Evolutionary conservation across 129 eudicot genomes (phyloP).

Genomic region (Smallanthus sonchifolius): DNA sequence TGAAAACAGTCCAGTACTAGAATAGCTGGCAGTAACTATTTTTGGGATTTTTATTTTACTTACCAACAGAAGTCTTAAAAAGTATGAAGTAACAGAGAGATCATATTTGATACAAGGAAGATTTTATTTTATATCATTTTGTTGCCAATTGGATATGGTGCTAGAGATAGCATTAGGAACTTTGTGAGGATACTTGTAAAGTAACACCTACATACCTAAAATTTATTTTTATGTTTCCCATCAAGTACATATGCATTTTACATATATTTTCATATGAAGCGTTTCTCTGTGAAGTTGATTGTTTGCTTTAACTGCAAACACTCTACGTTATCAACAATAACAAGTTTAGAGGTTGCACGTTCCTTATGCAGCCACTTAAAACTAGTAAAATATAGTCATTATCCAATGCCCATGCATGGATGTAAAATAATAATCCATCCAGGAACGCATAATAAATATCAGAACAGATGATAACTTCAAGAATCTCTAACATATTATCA

Average conservation of each 20-base stretch:
- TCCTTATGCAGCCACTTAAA: background rate
- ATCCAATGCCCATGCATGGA: background rate
- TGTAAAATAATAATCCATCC: constrained; percentile 14
- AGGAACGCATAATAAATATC: background rate
- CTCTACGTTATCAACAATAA: background rate
- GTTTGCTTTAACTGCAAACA: background rate
- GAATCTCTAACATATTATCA: constrained; percentile 2
- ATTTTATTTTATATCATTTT: too few relatives aligned
- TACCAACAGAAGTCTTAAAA: background rate
- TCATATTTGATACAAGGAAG: too few relatives aligned
- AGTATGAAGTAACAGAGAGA: background rate
- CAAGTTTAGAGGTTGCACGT: background rate
- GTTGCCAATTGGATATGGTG: background rate
- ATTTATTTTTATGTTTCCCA: background rate
- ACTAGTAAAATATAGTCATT: background rate
- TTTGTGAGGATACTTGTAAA: background rate
- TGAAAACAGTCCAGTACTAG: too few relatives aligned
- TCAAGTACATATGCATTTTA: background rate
- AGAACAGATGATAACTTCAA: constrained; percentile 10
- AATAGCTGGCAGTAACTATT: too few relatives aligned
- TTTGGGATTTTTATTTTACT: background rate
- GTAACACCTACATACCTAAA: background rate
- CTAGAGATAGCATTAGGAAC: background rate
- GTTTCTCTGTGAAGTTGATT: background rate
- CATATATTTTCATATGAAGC: background rate